Evolutionary conservation across 441 rosid genomes (phyloP).

Genomic region (Gossypium schwendimanii): DNA sequence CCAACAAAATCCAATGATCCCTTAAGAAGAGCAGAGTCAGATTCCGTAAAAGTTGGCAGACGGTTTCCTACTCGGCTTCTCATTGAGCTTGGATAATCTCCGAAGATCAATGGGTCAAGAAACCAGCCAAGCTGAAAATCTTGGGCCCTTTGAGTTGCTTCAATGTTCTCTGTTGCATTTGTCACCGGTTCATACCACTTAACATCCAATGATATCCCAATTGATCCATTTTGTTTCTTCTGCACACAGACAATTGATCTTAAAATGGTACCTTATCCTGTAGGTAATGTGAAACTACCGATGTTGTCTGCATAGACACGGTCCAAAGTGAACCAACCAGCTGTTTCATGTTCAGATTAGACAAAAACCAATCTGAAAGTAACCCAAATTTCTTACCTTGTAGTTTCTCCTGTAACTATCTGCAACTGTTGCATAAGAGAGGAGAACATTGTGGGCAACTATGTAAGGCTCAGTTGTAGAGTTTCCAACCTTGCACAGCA

Average conservation of each 20-base stretch:
- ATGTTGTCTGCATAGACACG: neutral
- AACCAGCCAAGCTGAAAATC: conserved; percentile 92
- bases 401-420: conserved; percentile 47
- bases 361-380: neutral
- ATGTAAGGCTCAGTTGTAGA: conserved; percentile 70
- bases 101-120: conserved; percentile 75
- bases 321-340: neutral
- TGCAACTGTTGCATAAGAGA: conserved; percentile 44
- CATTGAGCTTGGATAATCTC: conserved; percentile 91
- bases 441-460: conserved; percentile 55
- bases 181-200: conserved; percentile 55
- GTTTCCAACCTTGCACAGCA: conserved; percentile 48
- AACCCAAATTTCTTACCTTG: conserved; percentile 28
- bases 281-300: neutral
- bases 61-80: conserved; percentile 61
- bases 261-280: neutral
- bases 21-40: conserved; percentile 56
- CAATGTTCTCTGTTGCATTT: conserved; percentile 41
- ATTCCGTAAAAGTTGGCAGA: conserved; percentile 54
- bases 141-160: conserved; percentile 71
- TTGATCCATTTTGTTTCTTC: conserved; percentile 50
- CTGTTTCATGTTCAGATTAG: neutral
- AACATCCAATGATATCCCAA: conserved; percentile 58
- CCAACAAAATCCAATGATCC: conserved; percentile 93
- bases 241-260: conserved; percentile 7